A percentile compares a stretch with the other conserved stretches of the same genome.
phyloP scores from a whole-genome alignment of 371 early-diverging fungal genomes.

The Mortierella sp. region DNA sequence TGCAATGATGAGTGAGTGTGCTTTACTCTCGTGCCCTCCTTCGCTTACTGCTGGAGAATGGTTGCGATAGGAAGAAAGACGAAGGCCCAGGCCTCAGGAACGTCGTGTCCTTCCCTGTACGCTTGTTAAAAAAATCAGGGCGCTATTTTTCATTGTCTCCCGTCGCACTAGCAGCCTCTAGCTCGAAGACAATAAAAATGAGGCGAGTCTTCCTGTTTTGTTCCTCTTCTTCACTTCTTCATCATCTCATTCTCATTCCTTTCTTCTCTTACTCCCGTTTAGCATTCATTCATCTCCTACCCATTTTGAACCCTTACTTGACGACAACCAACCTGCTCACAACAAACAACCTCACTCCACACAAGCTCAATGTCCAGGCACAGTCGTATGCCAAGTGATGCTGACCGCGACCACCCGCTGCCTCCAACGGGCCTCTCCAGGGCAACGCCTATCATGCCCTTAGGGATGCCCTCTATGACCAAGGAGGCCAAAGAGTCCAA shows the following conservation, averaged over 20 bases:
- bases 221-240: neutral
- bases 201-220: neutral
- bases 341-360: neutral
- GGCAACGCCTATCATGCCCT: conserved; percentile 48
- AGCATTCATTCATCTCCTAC: neutral
- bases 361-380: conserved; percentile 40
- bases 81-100: neutral
- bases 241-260: conserved; percentile 5
- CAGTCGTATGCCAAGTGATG: conserved; percentile 48
- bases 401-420: conserved; percentile 27
- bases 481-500: conserved; percentile 47
- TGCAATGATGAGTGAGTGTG: no score
- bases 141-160: neutral
- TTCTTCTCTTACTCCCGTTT: neutral
- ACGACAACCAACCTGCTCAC: conserved; percentile 1
- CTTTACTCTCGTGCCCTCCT: no score
- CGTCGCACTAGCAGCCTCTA: neutral
- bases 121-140: neutral
- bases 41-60: no score
- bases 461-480: conserved; percentile 51
- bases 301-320: neutral
- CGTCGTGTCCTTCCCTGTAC: neutral
- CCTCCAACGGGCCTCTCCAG: conserved; percentile 27
- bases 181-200: neutral
- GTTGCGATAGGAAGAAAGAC: no score